These are phyloP conservation scores for Petunia axillaris DNA, from an alignment of 257 asterid species.

Conservation along the genomic window DNA sequence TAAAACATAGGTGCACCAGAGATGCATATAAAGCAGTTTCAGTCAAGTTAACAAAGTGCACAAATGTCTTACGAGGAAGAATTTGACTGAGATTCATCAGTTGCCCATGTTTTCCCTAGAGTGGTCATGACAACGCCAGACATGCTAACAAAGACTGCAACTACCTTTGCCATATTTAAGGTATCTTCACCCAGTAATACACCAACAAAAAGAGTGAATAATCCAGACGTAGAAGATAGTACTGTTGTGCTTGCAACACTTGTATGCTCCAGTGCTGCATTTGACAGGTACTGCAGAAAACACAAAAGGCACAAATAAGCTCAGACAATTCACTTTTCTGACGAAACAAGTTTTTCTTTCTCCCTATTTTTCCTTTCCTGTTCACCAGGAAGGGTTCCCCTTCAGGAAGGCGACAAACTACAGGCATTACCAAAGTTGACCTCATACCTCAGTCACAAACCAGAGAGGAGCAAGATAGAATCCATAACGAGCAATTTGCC, in stretches of 20 bases:
- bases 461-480: constrained; percentile 95
- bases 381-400: not conserved
- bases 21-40: not conserved
- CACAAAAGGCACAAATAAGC: constrained; percentile 17
- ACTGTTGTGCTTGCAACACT: constrained; percentile 99
- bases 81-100: constrained; percentile 68
- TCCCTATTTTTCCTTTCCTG: not conserved
- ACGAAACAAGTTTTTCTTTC: not conserved
- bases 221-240: constrained; percentile 93
- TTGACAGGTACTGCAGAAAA: constrained; percentile 79
- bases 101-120: constrained; percentile 96
- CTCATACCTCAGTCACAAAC: constrained; percentile 86
- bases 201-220: constrained; percentile 92
- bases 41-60: constrained; percentile 20
- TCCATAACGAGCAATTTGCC: constrained; percentile 87
- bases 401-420: constrained; percentile 21
- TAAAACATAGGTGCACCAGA: not conserved
- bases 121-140: constrained; percentile 96
- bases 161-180: constrained; percentile 65
- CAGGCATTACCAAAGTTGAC: constrained; percentile 11
- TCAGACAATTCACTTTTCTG: not conserved
- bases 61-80: constrained; percentile 65
- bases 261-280: constrained; percentile 98
- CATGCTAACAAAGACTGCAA: constrained; percentile 93
- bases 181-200: constrained; percentile 95